Evolutionary conservation across 306 rosid genomes (phyloP), one percentile per base, ranked within the genome.

Genomic region (Oxytropis ochrocephala): DNA sequence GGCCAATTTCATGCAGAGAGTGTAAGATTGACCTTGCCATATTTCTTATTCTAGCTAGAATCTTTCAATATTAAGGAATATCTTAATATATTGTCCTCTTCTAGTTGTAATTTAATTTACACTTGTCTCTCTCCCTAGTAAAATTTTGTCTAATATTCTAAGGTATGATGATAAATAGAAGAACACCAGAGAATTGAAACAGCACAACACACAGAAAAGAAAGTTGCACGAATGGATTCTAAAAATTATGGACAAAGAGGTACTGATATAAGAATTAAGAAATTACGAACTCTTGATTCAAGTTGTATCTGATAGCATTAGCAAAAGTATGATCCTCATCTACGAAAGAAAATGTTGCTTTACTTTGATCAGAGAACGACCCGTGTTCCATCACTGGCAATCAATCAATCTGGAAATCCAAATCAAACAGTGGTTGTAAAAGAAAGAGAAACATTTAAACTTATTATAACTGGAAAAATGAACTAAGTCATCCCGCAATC

Each of bases 311-410:
- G 65, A 87, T 18, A 16, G 97, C 58, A 61, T 89, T 91, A 10
- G 94, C 94, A 11, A 92, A 64, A 7, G 96, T 91, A 55, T 92
- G 92, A 89, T 87, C 96, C 70, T 87, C 96, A 27, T 87, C 92
- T 0, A 55, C 43, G 11, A 89, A 53, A 42, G 92, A 87, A 77
- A 92, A 89, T 14, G 95, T 85, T 13, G 96, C 82, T 61, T 85
- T 83, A 39, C 77, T 84, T 43, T 61, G 77, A 82, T 89, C 92
- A 4, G 81, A 59, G 14, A 76, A 47, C 1, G 97, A 77, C 11
- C 93, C 91, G 42, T 69, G 89, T 44, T 91, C 94, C 97, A 88
- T 86, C 9, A 4, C 48, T 19, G 8, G 3, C 10, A 63, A 18
- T 66, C 43, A 71, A 61, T 56, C 69, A n/a, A n/a, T n/a, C n/a